Percentiles rank a stretch among this genome's conserved stretches.
These are phyloP conservation scores for Samsoniella hepiali DNA, from an alignment of 2,329 filamentous ascomycete genomes.

Conservation along the genomic window DNA sequence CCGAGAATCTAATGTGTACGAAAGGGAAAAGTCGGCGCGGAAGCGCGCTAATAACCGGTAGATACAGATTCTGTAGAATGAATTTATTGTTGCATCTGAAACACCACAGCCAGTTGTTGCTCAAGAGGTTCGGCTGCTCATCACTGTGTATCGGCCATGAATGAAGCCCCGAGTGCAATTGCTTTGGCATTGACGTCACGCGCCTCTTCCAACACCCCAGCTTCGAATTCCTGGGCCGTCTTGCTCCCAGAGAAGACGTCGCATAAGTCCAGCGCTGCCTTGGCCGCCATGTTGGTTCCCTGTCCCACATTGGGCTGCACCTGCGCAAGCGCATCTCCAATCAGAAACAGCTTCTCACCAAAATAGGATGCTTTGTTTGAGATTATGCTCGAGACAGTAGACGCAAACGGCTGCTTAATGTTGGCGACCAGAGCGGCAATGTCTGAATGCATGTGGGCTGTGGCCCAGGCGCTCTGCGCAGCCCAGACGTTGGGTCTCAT, in stretches of 20 bases:
- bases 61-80: slow-evolving; percentile 11
- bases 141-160: neutral
- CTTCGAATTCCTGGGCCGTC: neutral
- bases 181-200: neutral
- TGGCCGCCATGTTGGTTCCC: slow-evolving; percentile 4
- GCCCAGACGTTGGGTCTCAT: slow-evolving; percentile 3
- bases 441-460: neutral
- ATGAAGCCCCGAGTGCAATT: neutral
- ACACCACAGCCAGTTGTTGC: no score
- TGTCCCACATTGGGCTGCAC: neutral
- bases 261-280: neutral
- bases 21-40: slow-evolving; percentile 74
- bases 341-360: neutral
- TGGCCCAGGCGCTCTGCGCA: neutral
- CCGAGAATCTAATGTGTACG: slow-evolving; percentile 80
- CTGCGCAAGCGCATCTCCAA: slow-evolving; percentile 5
- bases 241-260: neutral
- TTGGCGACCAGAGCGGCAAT: neutral
- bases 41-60: slow-evolving; percentile 58
- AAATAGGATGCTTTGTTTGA: neutral
- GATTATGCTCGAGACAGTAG: neutral
- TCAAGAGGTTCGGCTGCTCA: neutral
- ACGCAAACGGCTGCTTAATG: neutral
- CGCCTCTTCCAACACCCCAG: neutral
- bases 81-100: neutral